Conservation (phyloP, 2,329 filamentous ascomycete species). For the Colletotrichum neosansevieriae region DNA sequence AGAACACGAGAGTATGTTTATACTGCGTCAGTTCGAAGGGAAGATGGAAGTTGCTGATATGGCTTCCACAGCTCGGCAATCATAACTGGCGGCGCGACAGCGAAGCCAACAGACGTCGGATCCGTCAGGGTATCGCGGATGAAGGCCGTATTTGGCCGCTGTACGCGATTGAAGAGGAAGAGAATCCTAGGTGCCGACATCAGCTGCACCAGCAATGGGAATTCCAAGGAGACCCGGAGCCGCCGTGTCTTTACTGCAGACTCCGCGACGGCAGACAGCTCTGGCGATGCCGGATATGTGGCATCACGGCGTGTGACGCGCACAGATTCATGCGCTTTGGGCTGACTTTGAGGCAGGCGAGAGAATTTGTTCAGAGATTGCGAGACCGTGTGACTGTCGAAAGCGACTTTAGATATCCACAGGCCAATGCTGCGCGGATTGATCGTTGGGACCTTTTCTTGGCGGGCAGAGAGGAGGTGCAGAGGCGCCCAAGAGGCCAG, state of each 20-base stretch:
- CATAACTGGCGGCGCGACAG: slow-evolving; percentile 12
- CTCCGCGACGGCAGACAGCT: slow-evolving; percentile 8
- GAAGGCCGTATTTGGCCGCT: slow-evolving; percentile 17
- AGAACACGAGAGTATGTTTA: slow-evolving; percentile 11
- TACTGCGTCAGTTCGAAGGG: neutral
- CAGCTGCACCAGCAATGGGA: neutral
- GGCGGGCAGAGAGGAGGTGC: neutral
- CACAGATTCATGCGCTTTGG: slow-evolving; percentile 19
- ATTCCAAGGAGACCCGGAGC: neutral
- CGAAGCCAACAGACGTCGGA: slow-evolving; percentile 12
- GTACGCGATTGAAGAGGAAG: slow-evolving; percentile 13
- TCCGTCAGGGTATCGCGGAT: neutral
- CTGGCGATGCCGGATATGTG: slow-evolving; percentile 13
- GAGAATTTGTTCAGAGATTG: neutral
- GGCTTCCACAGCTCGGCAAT: neutral
- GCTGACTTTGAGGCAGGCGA: slow-evolving; percentile 4
- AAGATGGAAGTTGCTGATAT: neutral
- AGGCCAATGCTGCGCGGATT: slow-evolving; percentile 6
- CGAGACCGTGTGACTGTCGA: neutral
- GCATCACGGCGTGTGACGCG: slow-evolving; percentile 6
- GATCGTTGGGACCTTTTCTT: slow-evolving; percentile 17
- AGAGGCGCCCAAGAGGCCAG: neutral
- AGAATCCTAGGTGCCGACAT: slow-evolving; percentile 1
- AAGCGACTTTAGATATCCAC: slow-evolving; percentile 9
- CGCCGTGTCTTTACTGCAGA: slow-evolving; percentile 23